Conservation (phyloP, 2,329 filamentous ascomycete genomes). For the Hymenotorrendiella dingleyae region DNA sequence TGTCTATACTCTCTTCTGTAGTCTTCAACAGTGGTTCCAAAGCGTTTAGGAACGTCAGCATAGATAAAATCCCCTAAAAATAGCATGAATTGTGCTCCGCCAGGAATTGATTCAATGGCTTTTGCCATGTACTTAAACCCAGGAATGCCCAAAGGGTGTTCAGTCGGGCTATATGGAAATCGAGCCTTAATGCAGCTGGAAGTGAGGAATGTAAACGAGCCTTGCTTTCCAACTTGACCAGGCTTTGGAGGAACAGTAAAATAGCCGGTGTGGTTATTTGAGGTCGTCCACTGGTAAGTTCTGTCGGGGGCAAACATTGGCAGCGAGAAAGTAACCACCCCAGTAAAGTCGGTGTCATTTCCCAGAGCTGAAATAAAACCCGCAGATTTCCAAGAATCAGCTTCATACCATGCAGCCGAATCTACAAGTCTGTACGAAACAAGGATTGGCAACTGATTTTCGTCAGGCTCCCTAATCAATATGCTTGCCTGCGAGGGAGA, state of each 20-base stretch:
- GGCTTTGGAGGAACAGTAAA: conserved; percentile 72
- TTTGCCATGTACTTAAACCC: conserved; percentile 72
- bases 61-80: conserved; percentile 87
- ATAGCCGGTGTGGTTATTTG: conserved; percentile 78
- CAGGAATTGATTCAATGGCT: conserved; percentile 58
- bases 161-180: conserved; percentile 81
- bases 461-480: conserved; percentile 77
- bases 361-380: conserved; percentile 61
- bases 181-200: conserved; percentile 90
- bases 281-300: conserved; percentile 76
- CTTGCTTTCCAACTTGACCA: conserved; percentile 58
- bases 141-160: conserved; percentile 75
- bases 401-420: conserved; percentile 45
- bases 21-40: conserved; percentile 65
- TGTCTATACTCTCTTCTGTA: conserved; percentile 91
- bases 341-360: conserved; percentile 78
- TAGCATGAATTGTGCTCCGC: conserved; percentile 69
- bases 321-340: conserved; percentile 59
- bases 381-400: conserved; percentile 58
- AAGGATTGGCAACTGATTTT: conserved; percentile 66
- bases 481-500: conserved; percentile 75
- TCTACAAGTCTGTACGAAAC: conserved; percentile 59
- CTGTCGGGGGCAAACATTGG: conserved; percentile 62
- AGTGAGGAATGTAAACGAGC: conserved; percentile 82
- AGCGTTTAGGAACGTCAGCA: conserved; percentile 77